phyloP scores from a whole-genome alignment of 176 grass and related monocot genomes.

The Aegilops longissima region DNA sequence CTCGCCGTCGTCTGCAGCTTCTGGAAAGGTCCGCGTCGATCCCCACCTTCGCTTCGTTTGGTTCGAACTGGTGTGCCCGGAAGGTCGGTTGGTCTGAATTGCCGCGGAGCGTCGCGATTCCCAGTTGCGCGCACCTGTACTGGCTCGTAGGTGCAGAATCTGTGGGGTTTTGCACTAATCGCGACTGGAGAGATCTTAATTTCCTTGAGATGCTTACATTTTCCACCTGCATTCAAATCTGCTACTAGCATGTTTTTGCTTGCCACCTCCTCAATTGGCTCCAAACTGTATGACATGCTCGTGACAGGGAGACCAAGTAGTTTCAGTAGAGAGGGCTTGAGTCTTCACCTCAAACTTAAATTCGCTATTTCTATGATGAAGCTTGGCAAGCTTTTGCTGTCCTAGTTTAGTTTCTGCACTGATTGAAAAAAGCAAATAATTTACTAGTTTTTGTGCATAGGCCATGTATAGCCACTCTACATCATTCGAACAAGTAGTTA shows the following conservation, averaged over 20 bases:
- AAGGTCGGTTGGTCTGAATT: neutral
- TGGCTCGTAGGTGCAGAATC: neutral
- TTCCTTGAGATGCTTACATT: slow-evolving; percentile 14
- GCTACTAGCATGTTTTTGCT: neutral
- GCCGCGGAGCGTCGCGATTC: neutral
- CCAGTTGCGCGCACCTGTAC: neutral
- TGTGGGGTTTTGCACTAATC: neutral
- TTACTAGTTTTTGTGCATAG: neutral
- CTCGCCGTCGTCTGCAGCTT: slow-evolving; percentile 81
- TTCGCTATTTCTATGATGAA: neutral
- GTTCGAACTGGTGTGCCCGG: neutral
- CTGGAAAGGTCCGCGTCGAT: slow-evolving; percentile 76
- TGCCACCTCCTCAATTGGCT: neutral
- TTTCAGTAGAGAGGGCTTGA: neutral
- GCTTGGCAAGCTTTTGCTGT: neutral
- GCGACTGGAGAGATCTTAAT: neutral
- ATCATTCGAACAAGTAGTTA: neutral
- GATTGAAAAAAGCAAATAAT: neutral
- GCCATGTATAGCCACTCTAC: neutral
- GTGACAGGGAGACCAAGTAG: neutral
- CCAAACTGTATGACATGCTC: neutral
- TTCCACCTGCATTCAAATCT: neutral
- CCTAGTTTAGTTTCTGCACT: neutral
- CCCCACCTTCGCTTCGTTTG: neutral
- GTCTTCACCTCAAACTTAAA: neutral